These are phyloP conservation scores for Epichloe brachyelytri DNA, from an alignment of 2,329 filamentous ascomycete species.

Conservation along the genomic window DNA sequence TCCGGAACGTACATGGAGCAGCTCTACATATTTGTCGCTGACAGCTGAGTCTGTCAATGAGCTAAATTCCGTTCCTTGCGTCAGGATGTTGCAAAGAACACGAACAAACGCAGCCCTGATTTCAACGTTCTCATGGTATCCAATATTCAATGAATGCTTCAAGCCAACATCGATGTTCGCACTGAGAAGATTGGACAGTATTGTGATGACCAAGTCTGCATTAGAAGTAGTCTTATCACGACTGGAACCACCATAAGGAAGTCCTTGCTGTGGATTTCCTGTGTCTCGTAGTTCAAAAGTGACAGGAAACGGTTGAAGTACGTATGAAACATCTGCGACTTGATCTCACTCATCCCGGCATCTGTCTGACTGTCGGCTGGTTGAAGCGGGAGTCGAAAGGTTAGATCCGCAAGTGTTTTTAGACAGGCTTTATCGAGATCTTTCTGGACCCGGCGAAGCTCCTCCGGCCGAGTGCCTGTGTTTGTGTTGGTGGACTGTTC, in stretches of 20 bases:
- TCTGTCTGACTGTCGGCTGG: slow-evolving; percentile 53
- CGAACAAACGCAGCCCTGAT: slow-evolving; percentile 59
- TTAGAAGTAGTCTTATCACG: slow-evolving; percentile 43
- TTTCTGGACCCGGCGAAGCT: slow-evolving; percentile 43
- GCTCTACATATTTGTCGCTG: slow-evolving; percentile 54
- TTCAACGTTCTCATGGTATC: slow-evolving; percentile 57
- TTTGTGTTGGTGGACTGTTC: slow-evolving; percentile 24
- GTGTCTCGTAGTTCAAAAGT: slow-evolving; percentile 45
- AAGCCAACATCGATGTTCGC: slow-evolving; percentile 60
- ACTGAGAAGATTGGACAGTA: slow-evolving; percentile 55
- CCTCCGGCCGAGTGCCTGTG: slow-evolving; percentile 37
- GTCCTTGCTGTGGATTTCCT: slow-evolving; percentile 23
- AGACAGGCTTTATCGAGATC: slow-evolving; percentile 55
- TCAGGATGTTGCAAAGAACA: slow-evolving; percentile 56
- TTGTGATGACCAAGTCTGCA: slow-evolving; percentile 52
- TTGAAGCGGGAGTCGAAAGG: slow-evolving; percentile 53
- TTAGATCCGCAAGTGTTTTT: slow-evolving; percentile 51
- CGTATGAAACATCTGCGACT: slow-evolving; percentile 58
- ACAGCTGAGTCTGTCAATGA: slow-evolving; percentile 54
- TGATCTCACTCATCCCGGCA: slow-evolving; percentile 53
- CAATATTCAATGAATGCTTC: slow-evolving; percentile 57
- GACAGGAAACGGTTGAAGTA: slow-evolving; percentile 60
- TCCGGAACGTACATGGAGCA: slow-evolving; percentile 34
- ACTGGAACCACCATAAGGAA: slow-evolving; percentile 19
- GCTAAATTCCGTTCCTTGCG: slow-evolving; percentile 60